Base-by-base conservation (phyloP, 2,329 filamentous ascomycete species). In the Claviceps sp. region DNA sequence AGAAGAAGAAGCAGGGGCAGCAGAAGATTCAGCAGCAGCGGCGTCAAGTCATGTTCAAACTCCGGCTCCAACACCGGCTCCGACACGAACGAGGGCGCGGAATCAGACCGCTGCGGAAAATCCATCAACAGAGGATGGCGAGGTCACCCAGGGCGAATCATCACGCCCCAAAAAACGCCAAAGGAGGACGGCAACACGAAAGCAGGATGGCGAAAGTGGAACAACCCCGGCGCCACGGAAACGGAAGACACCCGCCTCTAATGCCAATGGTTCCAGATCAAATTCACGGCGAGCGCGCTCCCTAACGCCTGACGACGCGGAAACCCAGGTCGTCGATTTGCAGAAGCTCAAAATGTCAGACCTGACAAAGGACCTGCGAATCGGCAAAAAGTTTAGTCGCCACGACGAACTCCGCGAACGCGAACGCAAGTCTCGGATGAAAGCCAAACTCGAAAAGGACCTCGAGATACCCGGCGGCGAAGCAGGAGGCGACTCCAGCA, bases 341-440 rank as follows among this genome's bases (percentile, higher is more conserved):
- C 76, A 77, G 23, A 76, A 75, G 3, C 75, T 86, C 26, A 86
- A 80, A 50, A 88, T 93, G 81, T 77, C 75, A 44, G 84, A 88
- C 52, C 68, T 93, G 3, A 86, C 80, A 48, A 79, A 76, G 55
- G 84, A 88, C 60, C 70, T 85, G 50, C 75, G 76, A 22, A 83
- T 84, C 52, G 87, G 87, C 52, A 86, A 85, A 63, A 82, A 84
- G 54, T 90, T 88, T 52, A 83, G 82, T 60, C 77, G 83, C 3
- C 85, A 88, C 58, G 80, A 82, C 59, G 81, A 85, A 60, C 82
- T 93, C 59, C 79, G 81, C 43, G 75, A 82, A 57, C 80, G 86
- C 44, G 77, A 87, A 67, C 69, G 76, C 49, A 69, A 73, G 51
- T 60, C 59, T n/a, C 63, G 63, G 22, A 46, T 64, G 20, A 67